phyloP scores from a whole-genome alignment of 2,329 filamentous ascomycete species.

The Penicillium sp. region DNA sequence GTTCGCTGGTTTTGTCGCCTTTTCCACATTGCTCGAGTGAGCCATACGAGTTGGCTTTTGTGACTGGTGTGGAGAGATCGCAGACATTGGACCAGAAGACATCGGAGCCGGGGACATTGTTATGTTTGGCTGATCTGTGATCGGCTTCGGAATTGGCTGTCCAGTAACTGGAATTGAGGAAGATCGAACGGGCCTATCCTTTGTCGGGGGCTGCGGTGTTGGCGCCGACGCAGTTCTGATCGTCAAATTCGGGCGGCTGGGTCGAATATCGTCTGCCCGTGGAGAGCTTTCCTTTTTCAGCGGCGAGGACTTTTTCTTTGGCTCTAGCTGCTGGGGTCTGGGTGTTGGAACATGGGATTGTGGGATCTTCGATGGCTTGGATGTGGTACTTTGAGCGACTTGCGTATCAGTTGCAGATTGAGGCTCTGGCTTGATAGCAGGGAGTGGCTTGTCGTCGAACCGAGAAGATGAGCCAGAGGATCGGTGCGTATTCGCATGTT shows the following conservation, averaged over 20 bases:
- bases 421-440: constrained; percentile 22
- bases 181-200: background rate
- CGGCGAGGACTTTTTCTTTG: background rate
- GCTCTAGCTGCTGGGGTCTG: background rate
- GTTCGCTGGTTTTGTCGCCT: constrained; percentile 13
- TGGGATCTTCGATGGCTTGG: background rate
- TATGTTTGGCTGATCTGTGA: background rate
- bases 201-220: background rate
- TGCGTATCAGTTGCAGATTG: background rate
- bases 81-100: background rate
- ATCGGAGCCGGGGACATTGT: background rate
- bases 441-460: constrained; percentile 26
- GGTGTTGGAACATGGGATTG: background rate
- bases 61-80: background rate
- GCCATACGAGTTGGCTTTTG: background rate
- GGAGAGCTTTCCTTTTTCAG: background rate
- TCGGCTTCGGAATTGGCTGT: background rate
- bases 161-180: background rate
- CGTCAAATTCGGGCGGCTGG: constrained; percentile 1
- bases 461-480: constrained; percentile 16
- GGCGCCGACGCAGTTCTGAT: constrained; percentile 6
- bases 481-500: constrained; percentile 15
- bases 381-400: background rate
- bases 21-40: background rate
- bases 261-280: background rate